A percentile compares a stretch with the other conserved stretches of the same genome.
Evolutionary conservation across 2,329 filamentous ascomycete species (phyloP).

Genomic region (Cladosporium halotolerans): DNA sequence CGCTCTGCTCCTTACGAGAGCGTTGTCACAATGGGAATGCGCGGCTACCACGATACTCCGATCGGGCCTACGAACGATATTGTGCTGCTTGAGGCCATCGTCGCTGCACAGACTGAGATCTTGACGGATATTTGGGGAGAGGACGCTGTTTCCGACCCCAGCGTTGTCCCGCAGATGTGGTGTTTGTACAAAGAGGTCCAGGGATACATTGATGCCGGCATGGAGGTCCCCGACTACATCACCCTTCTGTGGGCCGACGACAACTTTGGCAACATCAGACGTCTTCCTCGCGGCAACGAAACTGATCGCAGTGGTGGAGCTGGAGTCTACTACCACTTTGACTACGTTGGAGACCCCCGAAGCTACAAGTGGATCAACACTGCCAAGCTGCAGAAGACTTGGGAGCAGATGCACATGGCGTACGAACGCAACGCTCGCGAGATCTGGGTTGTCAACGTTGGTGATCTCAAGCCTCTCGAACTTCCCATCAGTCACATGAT

Average conservation of each 20-base stretch:
- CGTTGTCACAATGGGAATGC: conserved; percentile 54
- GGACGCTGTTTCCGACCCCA: conserved; percentile 42
- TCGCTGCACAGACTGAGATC: conserved; percentile 54
- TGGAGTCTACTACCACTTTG: conserved; percentile 61
- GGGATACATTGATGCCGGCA: conserved; percentile 59
- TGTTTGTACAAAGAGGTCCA: conserved; percentile 71
- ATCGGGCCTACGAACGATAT: conserved; percentile 54
- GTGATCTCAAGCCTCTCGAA: conserved; percentile 60
- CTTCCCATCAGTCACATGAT: conserved; percentile 62
- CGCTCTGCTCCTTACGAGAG: conserved; percentile 61
- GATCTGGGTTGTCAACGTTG: conserved; percentile 64
- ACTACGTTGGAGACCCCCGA: conserved; percentile 57
- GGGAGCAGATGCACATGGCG: conserved; percentile 59
- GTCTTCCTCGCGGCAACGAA: conserved; percentile 56
- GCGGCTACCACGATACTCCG: conserved; percentile 62
- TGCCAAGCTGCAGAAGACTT: conserved; percentile 58
- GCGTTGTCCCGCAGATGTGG: conserved; percentile 61
- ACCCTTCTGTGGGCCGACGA: conserved; percentile 65
- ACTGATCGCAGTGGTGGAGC: conserved; percentile 55
- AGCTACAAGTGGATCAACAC: conserved; percentile 57
- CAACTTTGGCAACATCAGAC: conserved; percentile 55
- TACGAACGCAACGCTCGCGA: conserved; percentile 52
- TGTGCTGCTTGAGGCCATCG: conserved; percentile 53
- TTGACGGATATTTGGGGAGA: conserved; percentile 50
- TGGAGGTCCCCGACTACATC: conserved; percentile 58